Conservation (phyloP, 306 rosid species). For the Medicago truncatula region MtrunA17r5.0-ANR NC_053046.1:12207001-12207500, state of each 20-base stretch:
- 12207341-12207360: slow-evolving; percentile 40
- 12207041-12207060: too few species aligned
- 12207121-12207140: too few species aligned
- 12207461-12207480: slow-evolving; percentile 35
- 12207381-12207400: slow-evolving; percentile 52
- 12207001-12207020: too few species aligned
- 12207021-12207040: too few species aligned
- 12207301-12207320: slow-evolving; percentile 21
- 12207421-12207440: slow-evolving; percentile 54
- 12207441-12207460: slow-evolving; percentile 20
- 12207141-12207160: too few species aligned
- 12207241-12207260: not conserved
- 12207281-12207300: slow-evolving; percentile 18
- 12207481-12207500: slow-evolving; percentile 42
- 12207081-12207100: too few species aligned
- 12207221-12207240: too few species aligned
- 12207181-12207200: too few species aligned
- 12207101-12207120: too few species aligned
- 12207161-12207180: too few species aligned
- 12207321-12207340: slow-evolving; percentile 1
- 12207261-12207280: not conserved
- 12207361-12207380: slow-evolving; percentile 29
- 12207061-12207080: too few species aligned
- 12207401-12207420: slow-evolving; percentile 45
- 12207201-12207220: too few species aligned